Conservation (phyloP, 768 basidiomycete species). For the Tricholoma terreum region DNA sequence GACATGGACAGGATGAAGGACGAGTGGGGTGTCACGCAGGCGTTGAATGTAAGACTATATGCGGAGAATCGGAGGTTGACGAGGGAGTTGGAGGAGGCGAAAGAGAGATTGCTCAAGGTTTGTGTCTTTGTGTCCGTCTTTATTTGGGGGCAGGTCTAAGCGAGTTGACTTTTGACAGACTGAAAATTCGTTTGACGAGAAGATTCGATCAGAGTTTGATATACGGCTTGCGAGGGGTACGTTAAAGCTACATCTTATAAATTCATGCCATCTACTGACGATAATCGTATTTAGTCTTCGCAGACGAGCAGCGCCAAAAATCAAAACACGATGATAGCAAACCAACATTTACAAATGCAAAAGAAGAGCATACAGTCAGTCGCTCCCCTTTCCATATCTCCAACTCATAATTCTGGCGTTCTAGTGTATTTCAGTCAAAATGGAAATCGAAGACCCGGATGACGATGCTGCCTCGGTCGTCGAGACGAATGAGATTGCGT, state of each 20-base stretch:
- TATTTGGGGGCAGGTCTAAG: background rate
- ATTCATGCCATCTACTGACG: background rate
- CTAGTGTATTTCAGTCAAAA: no score
- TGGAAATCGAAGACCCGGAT: no score
- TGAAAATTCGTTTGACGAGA: background rate
- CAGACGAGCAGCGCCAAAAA: background rate
- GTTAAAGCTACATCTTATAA: background rate
- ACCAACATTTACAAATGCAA: background rate
- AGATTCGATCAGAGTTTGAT: background rate
- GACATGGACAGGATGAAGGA: background rate
- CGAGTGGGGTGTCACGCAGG: constrained; percentile 2
- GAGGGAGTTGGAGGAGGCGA: constrained; percentile 1
- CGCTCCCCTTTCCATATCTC: no score
- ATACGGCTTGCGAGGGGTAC: background rate
- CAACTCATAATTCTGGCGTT: no score
- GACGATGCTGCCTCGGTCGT: no score
- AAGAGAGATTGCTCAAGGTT: background rate
- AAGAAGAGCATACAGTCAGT: no score
- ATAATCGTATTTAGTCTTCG: background rate
- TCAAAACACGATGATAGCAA: background rate
- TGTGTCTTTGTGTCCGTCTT: background rate
- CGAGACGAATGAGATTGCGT: no score
- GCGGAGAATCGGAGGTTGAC: constrained; percentile 1
- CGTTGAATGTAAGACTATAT: background rate
- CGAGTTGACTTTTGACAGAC: background rate